Percentiles rank a stretch among this genome's conserved stretches.
These are phyloP conservation scores for Nelumbo lutea DNA, from an alignment of 164 flowering plant genomes.

Conservation along the genomic window DNA sequence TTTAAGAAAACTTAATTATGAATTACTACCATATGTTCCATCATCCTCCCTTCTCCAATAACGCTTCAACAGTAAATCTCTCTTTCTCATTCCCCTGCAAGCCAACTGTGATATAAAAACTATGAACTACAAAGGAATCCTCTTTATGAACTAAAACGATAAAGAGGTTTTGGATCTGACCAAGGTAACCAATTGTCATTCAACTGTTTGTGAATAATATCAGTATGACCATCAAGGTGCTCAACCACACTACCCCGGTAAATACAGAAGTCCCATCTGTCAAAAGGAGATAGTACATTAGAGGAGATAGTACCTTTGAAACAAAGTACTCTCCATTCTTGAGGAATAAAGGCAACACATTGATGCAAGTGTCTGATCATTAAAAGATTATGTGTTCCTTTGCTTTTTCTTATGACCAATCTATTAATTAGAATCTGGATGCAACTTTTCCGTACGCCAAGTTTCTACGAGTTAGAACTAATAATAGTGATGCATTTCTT, in stretches of 20 bases:
- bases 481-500: neutral
- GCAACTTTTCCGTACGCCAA: neutral
- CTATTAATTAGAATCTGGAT: neutral
- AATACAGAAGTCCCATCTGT: constrained; percentile 95
- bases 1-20: constrained; percentile 1
- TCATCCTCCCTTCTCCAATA: constrained; percentile 98
- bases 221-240: constrained; percentile 93
- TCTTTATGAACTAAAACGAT: neutral
- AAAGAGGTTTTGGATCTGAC: constrained; percentile 36
- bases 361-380: neutral
- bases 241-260: constrained; percentile 68
- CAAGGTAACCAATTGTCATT: constrained; percentile 76
- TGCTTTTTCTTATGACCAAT: neutral
- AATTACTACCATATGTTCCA: constrained; percentile 78
- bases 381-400: too few species aligned
- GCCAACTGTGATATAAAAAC: constrained; percentile 5
- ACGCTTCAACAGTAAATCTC: constrained; percentile 77
- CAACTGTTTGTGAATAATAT: constrained; percentile 66
- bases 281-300: neutral
- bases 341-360: neutral
- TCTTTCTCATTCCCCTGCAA: constrained; percentile 80
- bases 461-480: neutral
- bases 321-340: neutral
- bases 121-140: constrained; percentile 3
- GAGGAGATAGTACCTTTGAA: neutral